A percentile compares a stretch with the other conserved stretches of the same genome.
Conservation (phyloP, 495 filamentous ascomycete species). For the Chaetomium cochliodes region DNA sequence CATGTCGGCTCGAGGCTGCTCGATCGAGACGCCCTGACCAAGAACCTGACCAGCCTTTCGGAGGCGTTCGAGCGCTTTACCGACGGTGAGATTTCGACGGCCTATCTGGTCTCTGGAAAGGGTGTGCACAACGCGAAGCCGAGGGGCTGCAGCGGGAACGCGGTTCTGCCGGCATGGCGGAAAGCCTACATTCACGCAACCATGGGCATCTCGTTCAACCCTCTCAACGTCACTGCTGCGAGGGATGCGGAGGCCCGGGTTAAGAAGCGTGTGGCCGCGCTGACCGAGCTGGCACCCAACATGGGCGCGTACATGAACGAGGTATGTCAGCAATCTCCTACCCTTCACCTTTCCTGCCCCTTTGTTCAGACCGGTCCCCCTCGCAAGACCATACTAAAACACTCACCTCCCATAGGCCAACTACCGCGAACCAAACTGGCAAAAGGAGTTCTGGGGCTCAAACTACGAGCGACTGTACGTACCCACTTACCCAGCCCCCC, state of each 20-base stretch:
- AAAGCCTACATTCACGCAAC: conserved; percentile 48
- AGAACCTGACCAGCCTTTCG: conserved; percentile 27
- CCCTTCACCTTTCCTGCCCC: too few species aligned
- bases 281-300: conserved; percentile 39
- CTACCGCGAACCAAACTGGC: conserved; percentile 48
- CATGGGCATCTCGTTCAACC: conserved; percentile 27
- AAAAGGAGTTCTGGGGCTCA: conserved; percentile 51
- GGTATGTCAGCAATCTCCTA: conserved; percentile 24
- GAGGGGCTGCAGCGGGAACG: conserved; percentile 37
- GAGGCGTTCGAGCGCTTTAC: conserved; percentile 29
- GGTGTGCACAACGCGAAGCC: conserved; percentile 43
- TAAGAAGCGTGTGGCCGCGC: conserved; percentile 42
- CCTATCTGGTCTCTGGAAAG: conserved; percentile 37
- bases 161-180: conserved; percentile 59
- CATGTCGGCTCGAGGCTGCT: conserved; percentile 46
- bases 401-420: conserved; percentile 37
- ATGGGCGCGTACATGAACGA: conserved; percentile 46
- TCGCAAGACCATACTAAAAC: background rate
- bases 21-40: conserved; percentile 34
- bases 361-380: background rate
- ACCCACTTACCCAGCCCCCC: background rate
- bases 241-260: conserved; percentile 43
- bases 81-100: conserved; percentile 9
- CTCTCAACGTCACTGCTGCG: conserved; percentile 40
- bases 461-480: conserved; percentile 48